phyloP scores from a whole-genome alignment of 768 basidiomycete species.

The Calocybe indica region DNA sequence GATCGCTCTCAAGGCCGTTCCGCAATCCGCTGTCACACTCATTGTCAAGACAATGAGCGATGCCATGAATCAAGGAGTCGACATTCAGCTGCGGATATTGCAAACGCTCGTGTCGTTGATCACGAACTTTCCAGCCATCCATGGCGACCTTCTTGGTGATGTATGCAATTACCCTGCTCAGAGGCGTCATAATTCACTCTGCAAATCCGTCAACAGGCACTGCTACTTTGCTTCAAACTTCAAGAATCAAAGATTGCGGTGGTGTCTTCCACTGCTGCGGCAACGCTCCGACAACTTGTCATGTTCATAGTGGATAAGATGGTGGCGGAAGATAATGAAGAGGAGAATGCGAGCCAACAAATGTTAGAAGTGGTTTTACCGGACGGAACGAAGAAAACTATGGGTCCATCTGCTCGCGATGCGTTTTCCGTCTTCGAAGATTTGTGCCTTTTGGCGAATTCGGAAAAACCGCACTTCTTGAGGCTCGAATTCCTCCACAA shows the following conservation, averaged over 20 bases:
- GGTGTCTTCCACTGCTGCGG: slow-evolving; percentile 95
- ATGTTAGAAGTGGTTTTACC: slow-evolving; percentile 52
- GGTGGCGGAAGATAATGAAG: slow-evolving; percentile 62
- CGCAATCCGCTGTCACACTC: slow-evolving; percentile 67
- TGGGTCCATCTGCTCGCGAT: slow-evolving; percentile 78
- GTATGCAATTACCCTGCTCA: slow-evolving; percentile 37
- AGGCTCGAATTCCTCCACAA: slow-evolving; percentile 79
- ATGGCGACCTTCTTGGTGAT: slow-evolving; percentile 75
- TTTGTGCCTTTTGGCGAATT: slow-evolving; percentile 81
- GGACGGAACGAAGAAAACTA: slow-evolving; percentile 53
- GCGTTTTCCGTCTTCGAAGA: slow-evolving; percentile 90
- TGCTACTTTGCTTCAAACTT: slow-evolving; percentile 90
- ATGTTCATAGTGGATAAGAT: slow-evolving; percentile 99
- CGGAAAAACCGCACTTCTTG: slow-evolving; percentile 75
- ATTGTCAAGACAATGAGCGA: slow-evolving; percentile 83
- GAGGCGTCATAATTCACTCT: neutral
- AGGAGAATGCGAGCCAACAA: slow-evolving; percentile 24
- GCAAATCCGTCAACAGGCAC: slow-evolving; percentile 45
- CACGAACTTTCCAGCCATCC: slow-evolving; percentile 79
- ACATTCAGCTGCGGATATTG: slow-evolving; percentile 91
- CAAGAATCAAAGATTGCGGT: slow-evolving; percentile 96
- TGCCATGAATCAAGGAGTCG: slow-evolving; percentile 90
- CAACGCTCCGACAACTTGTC: slow-evolving; percentile 90
- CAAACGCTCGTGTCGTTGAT: slow-evolving; percentile 90
- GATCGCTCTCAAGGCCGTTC: slow-evolving; percentile 82